Evolutionary conservation across 148 eudicot species (phyloP).

Genomic region (Simmondsia chinensis): DNA sequence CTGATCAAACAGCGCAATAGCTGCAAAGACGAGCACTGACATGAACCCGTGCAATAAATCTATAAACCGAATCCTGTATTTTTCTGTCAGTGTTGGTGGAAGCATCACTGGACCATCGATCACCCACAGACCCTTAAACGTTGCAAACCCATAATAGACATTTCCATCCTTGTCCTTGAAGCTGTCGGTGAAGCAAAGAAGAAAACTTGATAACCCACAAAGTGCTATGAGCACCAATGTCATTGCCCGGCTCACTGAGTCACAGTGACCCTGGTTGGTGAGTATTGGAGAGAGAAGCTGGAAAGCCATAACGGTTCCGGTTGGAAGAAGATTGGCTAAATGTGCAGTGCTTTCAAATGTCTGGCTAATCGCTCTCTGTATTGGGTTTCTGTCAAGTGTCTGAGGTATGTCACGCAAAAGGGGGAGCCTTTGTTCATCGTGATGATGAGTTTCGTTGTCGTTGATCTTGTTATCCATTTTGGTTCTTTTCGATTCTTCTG

Average conservation of each 20-base stretch:
- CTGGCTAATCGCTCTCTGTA: conserved; percentile 54
- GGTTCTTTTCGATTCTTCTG: neutral
- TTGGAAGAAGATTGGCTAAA: conserved; percentile 63
- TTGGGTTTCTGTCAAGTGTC: conserved; percentile 25
- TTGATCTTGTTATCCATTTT: conserved; percentile 24
- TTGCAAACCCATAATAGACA: conserved; percentile 53
- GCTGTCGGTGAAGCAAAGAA: conserved; percentile 65
- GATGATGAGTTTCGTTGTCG: conserved; percentile 9
- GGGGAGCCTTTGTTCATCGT: conserved; percentile 29
- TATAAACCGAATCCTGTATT: conserved; percentile 32
- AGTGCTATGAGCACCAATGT: conserved; percentile 34
- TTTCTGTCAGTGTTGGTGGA: conserved; percentile 31
- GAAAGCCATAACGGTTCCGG: conserved; percentile 68
- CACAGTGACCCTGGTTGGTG: conserved; percentile 58
- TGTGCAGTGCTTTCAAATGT: conserved; percentile 66
- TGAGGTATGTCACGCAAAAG: conserved; percentile 26
- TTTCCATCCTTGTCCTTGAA: conserved; percentile 50
- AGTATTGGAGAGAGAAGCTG: conserved; percentile 65
- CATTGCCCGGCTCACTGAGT: conserved; percentile 26
- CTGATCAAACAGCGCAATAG: conserved; percentile 56
- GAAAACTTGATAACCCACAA: conserved; percentile 47
- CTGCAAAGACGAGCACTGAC: conserved; percentile 54
- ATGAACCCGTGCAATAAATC: conserved; percentile 62
- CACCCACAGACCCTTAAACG: conserved; percentile 54
- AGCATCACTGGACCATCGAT: conserved; percentile 50